Base-by-base conservation (phyloP, 768 basidiomycete genomes). In the Suillus luteus region DNA sequence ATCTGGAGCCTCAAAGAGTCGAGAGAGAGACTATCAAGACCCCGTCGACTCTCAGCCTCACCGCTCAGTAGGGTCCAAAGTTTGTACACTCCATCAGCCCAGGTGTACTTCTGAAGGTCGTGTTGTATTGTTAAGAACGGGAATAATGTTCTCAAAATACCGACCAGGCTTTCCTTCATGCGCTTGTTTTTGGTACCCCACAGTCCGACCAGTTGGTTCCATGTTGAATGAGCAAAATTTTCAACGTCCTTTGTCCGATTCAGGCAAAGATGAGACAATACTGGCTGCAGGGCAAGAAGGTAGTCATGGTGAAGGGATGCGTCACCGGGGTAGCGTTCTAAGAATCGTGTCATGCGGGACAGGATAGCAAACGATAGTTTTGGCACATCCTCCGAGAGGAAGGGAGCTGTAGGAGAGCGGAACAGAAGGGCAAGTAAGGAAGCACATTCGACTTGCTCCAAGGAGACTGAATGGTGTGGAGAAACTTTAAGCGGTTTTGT, bases 251-350 rank as follows among this genome's bases (percentile, higher is more conserved):
- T 71, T 48, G 82, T 85, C 63, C 78, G 82, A 72, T 99, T 99
- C 62, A 96, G 77, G 2, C 93, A 85, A n/a, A 95, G 75, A 61
- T 92, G 88, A 3, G 82, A 83, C 9, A 99, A 83, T 1, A 88
- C 82, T 2, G 87, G 80, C 61, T 89, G 88, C 48, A 96, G 74
- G 4, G 87, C 83, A 7, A 79, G 75, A 24, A 99, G 80, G 55
- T 90, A 91, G 67, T 94, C 85, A 17, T 87, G 84, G 68, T 95
- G 87, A 15, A 95, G 82, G 2, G 91, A 90, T 1, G 92, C 91
- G 68, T 97, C 94, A 10, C 79, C 68, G 1, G 88, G 83, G 71
- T 91, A 92, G 43, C 78, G 72, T 17, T 80, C 77, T 46, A 98
- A 81, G 71, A 96, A 93, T 14, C 81, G 81, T 17, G 77, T 72